phyloP scores from a whole-genome alignment of 1,284 basidiomycete genomes.

The Pseudozyma hubeiensis region DNA sequence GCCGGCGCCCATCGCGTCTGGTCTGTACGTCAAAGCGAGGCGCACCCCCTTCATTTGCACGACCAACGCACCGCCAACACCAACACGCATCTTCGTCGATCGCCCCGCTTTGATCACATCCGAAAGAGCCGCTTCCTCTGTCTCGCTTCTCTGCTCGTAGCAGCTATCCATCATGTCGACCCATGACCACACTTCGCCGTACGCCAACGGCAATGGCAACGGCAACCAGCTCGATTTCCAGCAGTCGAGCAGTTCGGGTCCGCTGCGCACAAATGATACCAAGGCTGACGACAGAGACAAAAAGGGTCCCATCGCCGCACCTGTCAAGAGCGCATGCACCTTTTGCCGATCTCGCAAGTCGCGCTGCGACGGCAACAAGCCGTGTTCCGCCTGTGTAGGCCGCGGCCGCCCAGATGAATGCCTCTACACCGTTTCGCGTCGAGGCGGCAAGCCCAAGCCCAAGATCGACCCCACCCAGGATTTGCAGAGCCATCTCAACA shows the following conservation, averaged over 20 bases:
- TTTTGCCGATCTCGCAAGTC: constrained; percentile 61
- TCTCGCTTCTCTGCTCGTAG: neutral
- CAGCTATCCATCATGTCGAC: constrained; percentile 19
- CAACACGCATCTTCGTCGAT: neutral
- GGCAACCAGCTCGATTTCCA: constrained; percentile 12
- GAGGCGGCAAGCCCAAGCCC: constrained; percentile 63
- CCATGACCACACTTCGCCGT: constrained; percentile 17
- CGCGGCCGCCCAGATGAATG: constrained; percentile 57
- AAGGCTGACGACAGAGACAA: constrained; percentile 42
- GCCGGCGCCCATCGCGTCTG: no score
- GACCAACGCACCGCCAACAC: no score
- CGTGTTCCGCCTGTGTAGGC: constrained; percentile 57
- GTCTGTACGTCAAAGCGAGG: no score
- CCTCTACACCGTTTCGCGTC: constrained; percentile 60
- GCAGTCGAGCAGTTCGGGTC: constrained; percentile 22
- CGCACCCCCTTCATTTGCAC: no score
- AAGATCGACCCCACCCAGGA: constrained; percentile 50
- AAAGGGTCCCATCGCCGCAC: constrained; percentile 53
- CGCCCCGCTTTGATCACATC: neutral
- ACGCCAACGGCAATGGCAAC: constrained; percentile 19
- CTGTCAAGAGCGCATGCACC: constrained; percentile 59
- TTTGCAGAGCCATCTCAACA: constrained; percentile 54
- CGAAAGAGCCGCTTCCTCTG: no score
- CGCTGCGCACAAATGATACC: constrained; percentile 27
- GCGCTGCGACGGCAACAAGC: constrained; percentile 63